phyloP scores from a whole-genome alignment of 176 grass and related monocot genomes.

The Elaeis guineensis region DNA sequence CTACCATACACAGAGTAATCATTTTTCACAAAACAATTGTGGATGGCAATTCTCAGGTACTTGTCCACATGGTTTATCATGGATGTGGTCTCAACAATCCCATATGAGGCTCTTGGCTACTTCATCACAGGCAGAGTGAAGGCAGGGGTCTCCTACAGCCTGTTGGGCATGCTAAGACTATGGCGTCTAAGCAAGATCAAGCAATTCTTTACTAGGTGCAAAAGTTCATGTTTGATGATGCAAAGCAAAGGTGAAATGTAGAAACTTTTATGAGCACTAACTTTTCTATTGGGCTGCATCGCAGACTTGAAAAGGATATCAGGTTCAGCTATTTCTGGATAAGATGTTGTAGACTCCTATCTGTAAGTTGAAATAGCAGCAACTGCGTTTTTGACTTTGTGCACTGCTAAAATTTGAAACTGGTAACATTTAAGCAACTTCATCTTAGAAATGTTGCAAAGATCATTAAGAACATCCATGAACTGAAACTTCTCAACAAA shows the following conservation, averaged over 20 bases:
- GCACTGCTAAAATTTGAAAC: too few species aligned
- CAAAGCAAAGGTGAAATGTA: too few species aligned
- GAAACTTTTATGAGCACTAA: too few species aligned
- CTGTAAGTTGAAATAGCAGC: not conserved
- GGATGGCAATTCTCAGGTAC: constrained; percentile 31
- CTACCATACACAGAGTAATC: too few species aligned
- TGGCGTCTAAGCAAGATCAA: constrained; percentile 91
- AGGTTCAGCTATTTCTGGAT: constrained; percentile 99
- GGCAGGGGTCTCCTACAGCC: constrained; percentile 40
- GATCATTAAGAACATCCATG: too few species aligned
- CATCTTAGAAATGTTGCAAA: too few species aligned
- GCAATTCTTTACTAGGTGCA: constrained; percentile 78
- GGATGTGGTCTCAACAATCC: constrained; percentile 88
- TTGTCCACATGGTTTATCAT: constrained; percentile 85
- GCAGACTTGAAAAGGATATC: constrained; percentile 94
- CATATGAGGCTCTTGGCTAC: constrained; percentile 67
- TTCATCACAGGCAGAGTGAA: constrained; percentile 52
- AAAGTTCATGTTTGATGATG: too few species aligned
- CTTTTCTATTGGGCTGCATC: not conserved
- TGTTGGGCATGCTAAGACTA: constrained; percentile 67
- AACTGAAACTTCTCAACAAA: too few species aligned
- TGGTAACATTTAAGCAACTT: too few species aligned
- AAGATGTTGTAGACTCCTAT: constrained; percentile 47
- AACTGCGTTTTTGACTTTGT: too few species aligned
- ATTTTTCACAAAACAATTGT: not conserved